Conservation (phyloP, 2,329 filamentous ascomycete species). For the Akanthomyces dipterigenus region DNA sequence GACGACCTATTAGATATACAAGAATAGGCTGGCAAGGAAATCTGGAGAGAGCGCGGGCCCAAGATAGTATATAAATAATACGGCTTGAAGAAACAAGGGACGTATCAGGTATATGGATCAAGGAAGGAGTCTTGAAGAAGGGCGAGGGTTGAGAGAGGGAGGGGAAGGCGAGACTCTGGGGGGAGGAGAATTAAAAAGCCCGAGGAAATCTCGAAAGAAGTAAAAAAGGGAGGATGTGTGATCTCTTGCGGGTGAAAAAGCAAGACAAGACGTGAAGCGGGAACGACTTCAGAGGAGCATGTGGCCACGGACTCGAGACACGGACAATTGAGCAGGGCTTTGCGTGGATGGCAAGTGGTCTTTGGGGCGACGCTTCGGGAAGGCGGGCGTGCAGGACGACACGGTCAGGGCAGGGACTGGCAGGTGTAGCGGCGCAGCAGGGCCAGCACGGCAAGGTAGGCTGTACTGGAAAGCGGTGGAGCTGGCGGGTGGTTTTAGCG, state of each 20-base stretch:
- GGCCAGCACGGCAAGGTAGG: neutral
- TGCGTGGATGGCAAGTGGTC: neutral
- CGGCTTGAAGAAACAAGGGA: neutral
- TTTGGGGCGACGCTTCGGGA: neutral
- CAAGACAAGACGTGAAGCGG: constrained; percentile 3
- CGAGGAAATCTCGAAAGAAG: neutral
- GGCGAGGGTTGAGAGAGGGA: neutral
- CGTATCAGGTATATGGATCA: constrained; percentile 1
- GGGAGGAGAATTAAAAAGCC: constrained; percentile 3
- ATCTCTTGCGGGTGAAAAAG: neutral
- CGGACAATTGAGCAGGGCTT: neutral
- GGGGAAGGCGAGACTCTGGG: constrained; percentile 1
- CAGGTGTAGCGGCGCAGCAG: neutral
- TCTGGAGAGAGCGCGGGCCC: neutral
- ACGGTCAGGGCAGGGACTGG: no score
- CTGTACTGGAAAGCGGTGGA: neutral
- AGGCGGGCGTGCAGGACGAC: neutral
- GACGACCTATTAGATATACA: neutral
- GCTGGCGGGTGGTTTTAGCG: neutral
- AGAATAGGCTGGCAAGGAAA: neutral
- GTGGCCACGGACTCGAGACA: constrained; percentile 8
- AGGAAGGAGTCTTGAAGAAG: constrained; percentile 8
- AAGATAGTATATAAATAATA: constrained; percentile 2
- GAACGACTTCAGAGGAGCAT: constrained; percentile 3
- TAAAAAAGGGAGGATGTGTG: constrained; percentile 4